Base-by-base conservation (phyloP, 352 stramenopile species). In the Pythium aphanidermatum region DNA sequence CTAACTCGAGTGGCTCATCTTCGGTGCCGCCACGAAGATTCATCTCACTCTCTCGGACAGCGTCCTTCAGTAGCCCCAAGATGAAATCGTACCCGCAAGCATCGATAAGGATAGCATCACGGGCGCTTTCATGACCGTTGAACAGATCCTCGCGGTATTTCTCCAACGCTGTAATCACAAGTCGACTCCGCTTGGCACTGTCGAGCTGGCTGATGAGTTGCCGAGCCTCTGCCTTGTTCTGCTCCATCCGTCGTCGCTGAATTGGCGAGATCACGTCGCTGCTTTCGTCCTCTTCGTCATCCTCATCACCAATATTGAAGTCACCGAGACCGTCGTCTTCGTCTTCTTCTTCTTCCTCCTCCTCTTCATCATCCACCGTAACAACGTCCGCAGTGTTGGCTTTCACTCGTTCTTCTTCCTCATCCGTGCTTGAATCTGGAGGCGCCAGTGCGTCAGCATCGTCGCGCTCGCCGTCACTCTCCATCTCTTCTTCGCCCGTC, bases 131-230 rank as follows among this genome's bases (percentile, higher is more conserved):
- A 36, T 83, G 74, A 14, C 70, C 70, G 8, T 69, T 69, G 40
- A 87, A 83, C 17, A 84, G 42, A 52, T 83, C 72, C 38, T 81
- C 71, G 3, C 74, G 71, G 39, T 84, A 84, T 28, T 86, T 86
- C 43, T 83, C 65, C 39, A 86, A 41, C 17, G 74, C 74, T 4
- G 58, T 75, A 1, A 86, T 47, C 33, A 70, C 76, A 40, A 86
- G 50, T 31, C 72, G 81, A 41, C 65, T 84, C 2, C 74, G 60
- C 13, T 67, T 51, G 35, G 71, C 72, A 46, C 76, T 58, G 51
- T 83, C 68, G 39, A 86, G 38, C 31, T 84, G 67, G 21, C 50
- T 38, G 34, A 86, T 33, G 25, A 86, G 31, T 9, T 70, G 39
- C 19, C 68, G 58, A 10, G 71, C 74, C 46, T 86, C 74, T 19